These are phyloP conservation scores for Lolium rigidum DNA, from an alignment of 176 grass and related monocot genomes.

Conservation along the genomic window DNA sequence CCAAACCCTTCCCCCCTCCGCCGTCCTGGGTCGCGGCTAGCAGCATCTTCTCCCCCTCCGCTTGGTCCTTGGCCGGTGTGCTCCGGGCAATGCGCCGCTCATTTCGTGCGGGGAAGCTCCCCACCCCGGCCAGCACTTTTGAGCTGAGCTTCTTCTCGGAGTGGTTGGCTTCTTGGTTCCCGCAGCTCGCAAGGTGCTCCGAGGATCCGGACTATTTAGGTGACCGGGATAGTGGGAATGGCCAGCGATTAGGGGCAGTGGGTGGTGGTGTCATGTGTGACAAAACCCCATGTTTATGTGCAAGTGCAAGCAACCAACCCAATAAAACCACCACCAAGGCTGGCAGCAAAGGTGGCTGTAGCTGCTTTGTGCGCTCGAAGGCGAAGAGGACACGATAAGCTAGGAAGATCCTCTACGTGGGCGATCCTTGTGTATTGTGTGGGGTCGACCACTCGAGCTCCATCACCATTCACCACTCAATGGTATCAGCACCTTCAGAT, in stretches of 20 bases:
- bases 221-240: background rate
- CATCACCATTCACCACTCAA: too few species aligned
- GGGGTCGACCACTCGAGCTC: background rate
- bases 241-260: constrained; percentile 27
- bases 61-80: constrained; percentile 1
- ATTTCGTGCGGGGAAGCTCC: constrained; percentile 41
- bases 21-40: constrained; percentile 17
- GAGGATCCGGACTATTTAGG: constrained; percentile 41
- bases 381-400: background rate
- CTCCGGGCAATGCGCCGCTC: constrained; percentile 37
- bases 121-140: constrained; percentile 4
- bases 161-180: constrained; percentile 34
- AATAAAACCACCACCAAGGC: background rate
- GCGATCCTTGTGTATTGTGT: background rate
- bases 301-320: constrained; percentile 14
- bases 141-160: constrained; percentile 24
- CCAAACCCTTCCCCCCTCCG: background rate
- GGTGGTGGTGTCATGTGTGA: constrained; percentile 9
- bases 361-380: background rate
- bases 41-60: background rate
- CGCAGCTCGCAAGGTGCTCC: constrained; percentile 40
- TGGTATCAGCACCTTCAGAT: too few species aligned
- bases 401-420: background rate
- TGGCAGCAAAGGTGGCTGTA: constrained; percentile 11
- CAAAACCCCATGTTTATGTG: constrained; percentile 34